These are phyloP conservation scores for Cokeromyces recurvatus DNA, from an alignment of 371 early-diverging fungal genomes.

Conservation along the genomic window DNA sequence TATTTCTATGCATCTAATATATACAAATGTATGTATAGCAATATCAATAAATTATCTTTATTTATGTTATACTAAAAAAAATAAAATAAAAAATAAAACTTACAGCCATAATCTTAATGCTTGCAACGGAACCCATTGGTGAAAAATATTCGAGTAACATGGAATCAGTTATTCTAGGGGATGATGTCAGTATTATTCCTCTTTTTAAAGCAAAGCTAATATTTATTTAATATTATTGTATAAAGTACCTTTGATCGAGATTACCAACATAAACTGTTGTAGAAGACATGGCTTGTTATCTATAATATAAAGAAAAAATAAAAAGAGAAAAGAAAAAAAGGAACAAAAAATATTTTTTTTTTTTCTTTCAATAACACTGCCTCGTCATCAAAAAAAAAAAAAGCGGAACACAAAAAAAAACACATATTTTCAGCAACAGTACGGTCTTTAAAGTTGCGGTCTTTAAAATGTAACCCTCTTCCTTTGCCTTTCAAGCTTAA, in stretches of 20 bases:
- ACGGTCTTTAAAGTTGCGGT: too few relatives aligned
- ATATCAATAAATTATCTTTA: neutral
- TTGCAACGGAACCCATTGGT: constrained; percentile 59
- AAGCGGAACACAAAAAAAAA: too few relatives aligned
- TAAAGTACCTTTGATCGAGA: constrained; percentile 66
- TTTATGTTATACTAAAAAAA: too few relatives aligned
- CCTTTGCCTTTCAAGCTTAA: too few relatives aligned
- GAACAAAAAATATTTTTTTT: too few relatives aligned
- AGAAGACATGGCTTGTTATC: constrained; percentile 6
- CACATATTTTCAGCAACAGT: too few relatives aligned
- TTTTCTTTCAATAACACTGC: too few relatives aligned
- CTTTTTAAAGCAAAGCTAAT: neutral
- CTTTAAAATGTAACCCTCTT: too few relatives aligned
- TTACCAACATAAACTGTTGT: constrained; percentile 76
- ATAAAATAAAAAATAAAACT: constrained; percentile 12
- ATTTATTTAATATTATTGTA: neutral
- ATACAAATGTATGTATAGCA: too few relatives aligned
- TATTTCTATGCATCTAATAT: constrained; percentile 17
- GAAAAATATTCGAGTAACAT: constrained; percentile 74
- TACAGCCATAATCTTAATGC: constrained; percentile 78
- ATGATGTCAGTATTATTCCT: too few relatives aligned
- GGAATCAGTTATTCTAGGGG: constrained; percentile 58
- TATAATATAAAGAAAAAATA: neutral
- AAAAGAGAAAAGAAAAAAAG: neutral
- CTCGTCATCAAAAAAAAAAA: too few relatives aligned